Evolutionary conservation across 2,329 filamentous ascomycete genomes (phyloP).

Genomic region (Colletotrichum cuscutae): DNA sequence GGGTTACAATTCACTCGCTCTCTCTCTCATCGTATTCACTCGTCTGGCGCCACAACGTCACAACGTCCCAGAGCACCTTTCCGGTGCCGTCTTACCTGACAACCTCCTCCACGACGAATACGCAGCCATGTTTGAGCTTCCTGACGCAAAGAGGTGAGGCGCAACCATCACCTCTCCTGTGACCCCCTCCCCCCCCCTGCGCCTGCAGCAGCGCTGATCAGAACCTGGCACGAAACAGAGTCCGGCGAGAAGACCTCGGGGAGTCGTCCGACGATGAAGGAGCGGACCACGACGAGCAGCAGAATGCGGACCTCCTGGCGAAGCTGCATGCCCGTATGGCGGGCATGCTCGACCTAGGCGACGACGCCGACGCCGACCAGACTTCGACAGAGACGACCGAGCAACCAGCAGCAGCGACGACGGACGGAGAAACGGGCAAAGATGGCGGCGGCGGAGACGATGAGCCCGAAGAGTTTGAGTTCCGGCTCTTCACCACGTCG

Average conservation of each 20-base stretch:
- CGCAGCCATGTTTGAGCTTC: constrained; percentile 60
- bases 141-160: constrained; percentile 62
- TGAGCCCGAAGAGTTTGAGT: constrained; percentile 60
- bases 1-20: not conserved
- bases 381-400: constrained; percentile 18
- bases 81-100: too few relatives aligned
- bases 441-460: constrained; percentile 37
- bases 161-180: not conserved
- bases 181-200: too few relatives aligned
- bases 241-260: constrained; percentile 65
- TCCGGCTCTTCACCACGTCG: constrained; percentile 66
- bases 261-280: constrained; percentile 45
- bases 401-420: constrained; percentile 16
- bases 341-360: constrained; percentile 54
- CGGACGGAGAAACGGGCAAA: constrained; percentile 26
- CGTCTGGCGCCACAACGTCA: not conserved
- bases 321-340: constrained; percentile 61
- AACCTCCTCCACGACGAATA: not conserved
- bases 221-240: constrained; percentile 46
- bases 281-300: constrained; percentile 43
- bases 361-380: constrained; percentile 37
- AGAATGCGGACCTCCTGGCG: constrained; percentile 52
- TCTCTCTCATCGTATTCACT: not conserved
- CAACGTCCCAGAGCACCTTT: not conserved
- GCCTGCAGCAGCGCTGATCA: constrained; percentile 1